Conservation (phyloP, 164 flowering plant genomes). For the Warburgia ugandensis region DNA sequence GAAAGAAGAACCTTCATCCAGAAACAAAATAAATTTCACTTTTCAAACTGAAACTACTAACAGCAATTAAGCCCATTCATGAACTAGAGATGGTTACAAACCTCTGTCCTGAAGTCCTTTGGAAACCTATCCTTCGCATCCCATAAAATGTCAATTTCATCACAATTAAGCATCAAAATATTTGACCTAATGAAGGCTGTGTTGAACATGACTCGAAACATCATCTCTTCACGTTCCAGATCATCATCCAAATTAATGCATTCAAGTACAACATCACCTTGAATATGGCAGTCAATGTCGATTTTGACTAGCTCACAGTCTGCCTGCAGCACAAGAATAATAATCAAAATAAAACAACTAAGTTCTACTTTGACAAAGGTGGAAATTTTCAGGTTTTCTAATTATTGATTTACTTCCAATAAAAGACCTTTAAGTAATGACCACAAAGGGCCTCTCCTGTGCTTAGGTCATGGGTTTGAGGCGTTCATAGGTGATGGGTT, state of each 20-base stretch:
- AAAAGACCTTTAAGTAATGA: too few relatives aligned
- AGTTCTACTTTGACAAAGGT: not conserved
- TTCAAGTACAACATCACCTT: conserved; percentile 95
- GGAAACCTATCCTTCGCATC: conserved; percentile 68
- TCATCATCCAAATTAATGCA: conserved; percentile 68
- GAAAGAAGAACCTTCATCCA: conserved; percentile 59
- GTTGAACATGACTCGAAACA: conserved; percentile 83
- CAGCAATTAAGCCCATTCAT: too few relatives aligned
- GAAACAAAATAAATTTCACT: not conserved
- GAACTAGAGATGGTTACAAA: conserved; percentile 16
- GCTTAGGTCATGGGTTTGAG: too few relatives aligned
- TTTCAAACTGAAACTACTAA: too few relatives aligned
- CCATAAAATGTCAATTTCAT: conserved; percentile 85
- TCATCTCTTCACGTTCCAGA: conserved; percentile 63
- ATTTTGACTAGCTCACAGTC: conserved; percentile 82
- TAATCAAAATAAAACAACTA: not conserved
- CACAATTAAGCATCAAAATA: conserved; percentile 77
- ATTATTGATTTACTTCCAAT: too few relatives aligned
- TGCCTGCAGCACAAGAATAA: conserved; percentile 44
- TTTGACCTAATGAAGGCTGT: conserved; percentile 92
- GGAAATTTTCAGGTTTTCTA: too few relatives aligned
- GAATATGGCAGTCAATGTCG: conserved; percentile 76
- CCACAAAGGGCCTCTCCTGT: too few relatives aligned
- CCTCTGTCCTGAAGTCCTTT: conserved; percentile 89
- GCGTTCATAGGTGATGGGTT: too few relatives aligned